Base-by-base conservation (phyloP, 2,329 filamentous ascomycete species). In the Madurella fahalii region DNA sequence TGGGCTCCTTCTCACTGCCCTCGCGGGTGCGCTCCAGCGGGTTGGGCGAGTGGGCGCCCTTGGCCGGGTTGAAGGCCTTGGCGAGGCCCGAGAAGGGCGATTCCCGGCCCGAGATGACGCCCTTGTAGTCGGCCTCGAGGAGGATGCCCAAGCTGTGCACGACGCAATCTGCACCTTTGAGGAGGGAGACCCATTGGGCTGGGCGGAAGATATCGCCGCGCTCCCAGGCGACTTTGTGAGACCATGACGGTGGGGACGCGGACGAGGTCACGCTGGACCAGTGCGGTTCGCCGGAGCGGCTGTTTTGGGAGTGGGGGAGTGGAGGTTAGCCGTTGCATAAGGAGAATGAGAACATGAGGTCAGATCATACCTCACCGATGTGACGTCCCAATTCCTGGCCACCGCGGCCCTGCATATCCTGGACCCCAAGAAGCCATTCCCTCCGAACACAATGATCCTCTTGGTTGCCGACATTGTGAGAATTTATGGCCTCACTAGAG, bases 101-200 rank as follows among this genome's bases (percentile, higher is more conserved):
- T 65, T 96, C 92, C 57, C 82, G 84, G 48, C 94, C 94, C 17
- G 84, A 86, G 25, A 99, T 69, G 15, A 96, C 86, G 63, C 88
- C 89, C 74, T 99, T 99, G 82, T 99, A 99, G 76, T 99, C 94
- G 47, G 92, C 91, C 76, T 99, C 94, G 9, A 99, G 82, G 16
- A 99, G 80, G 64, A 99, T 96, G 9, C 94, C 94, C 87, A 97
- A 92, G 66, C 82, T 90, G 77, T 99, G 94, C 45, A 99, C 87
- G 25, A 97, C 92, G 53, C 85, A 92, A 69, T 90, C 84, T 58
- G 91, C 89, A 53, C 82, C 83, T 62, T 83, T 81, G 58, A 99
- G 82, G 46, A 93, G 82, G 0, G 86, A 76, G 9, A 81, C 82
- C 74, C 96, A 99, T 16, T 88, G 88, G 1, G 81, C 76, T 0